phyloP scores from a whole-genome alignment of 129 eudicot genomes.

The Glebionis coronaria region DNA sequence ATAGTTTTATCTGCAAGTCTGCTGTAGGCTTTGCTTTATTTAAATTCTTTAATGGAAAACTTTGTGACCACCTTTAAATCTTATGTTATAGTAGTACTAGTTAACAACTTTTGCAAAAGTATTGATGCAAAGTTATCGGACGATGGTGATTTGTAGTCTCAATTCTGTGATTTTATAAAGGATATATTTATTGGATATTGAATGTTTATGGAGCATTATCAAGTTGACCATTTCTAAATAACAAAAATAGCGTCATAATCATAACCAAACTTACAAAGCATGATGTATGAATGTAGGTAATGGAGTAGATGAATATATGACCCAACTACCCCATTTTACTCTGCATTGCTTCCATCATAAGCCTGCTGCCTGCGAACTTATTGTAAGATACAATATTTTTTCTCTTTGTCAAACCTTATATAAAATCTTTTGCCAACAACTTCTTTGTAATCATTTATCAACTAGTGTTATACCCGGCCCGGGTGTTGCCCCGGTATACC shows the following conservation, averaged over 20 bases:
- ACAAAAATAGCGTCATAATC: constrained; percentile 1
- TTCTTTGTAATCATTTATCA: too few relatives aligned
- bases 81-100: too few relatives aligned
- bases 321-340: constrained; percentile 13
- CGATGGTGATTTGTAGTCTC: not conserved
- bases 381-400: not conserved
- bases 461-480: too few relatives aligned
- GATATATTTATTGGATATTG: not conserved
- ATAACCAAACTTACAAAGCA: not conserved
- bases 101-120: too few relatives aligned
- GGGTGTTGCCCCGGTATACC: too few relatives aligned
- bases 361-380: not conserved
- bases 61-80: too few relatives aligned
- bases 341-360: constrained; percentile 7
- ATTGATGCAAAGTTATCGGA: not conserved
- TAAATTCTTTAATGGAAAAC: too few relatives aligned
- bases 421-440: too few relatives aligned
- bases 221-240: constrained; percentile 4
- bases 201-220: not conserved
- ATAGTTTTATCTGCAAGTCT: too few relatives aligned
- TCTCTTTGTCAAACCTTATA: too few relatives aligned
- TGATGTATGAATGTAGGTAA: not conserved
- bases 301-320: constrained; percentile 19
- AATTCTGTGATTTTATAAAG: not conserved
- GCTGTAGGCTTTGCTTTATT: too few relatives aligned